phyloP scores from a whole-genome alignment of 2,329 filamentous ascomycete species.

The Phaeosphaeriaceae sp. region DNA sequence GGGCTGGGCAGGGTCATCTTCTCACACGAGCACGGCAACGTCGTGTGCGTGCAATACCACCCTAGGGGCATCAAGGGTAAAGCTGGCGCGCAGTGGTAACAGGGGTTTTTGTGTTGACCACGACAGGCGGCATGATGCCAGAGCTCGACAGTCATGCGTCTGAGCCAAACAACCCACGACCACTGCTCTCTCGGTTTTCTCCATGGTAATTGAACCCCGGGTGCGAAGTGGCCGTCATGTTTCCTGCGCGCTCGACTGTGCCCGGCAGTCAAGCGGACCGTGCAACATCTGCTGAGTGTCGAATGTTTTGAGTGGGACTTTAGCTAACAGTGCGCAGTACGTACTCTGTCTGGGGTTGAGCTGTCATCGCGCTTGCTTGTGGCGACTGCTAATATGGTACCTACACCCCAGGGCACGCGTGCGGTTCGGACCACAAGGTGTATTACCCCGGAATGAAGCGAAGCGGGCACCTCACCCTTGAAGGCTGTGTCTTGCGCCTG shows the following conservation, averaged over 20 bases:
- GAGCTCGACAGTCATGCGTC: constrained; percentile 52
- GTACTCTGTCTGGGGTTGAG: no score
- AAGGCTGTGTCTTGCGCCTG: constrained; percentile 47
- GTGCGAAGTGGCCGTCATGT: no score
- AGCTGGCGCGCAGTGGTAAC: not conserved
- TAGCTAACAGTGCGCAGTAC: no score
- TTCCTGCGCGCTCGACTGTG: no score
- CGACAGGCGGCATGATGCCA: constrained; percentile 51
- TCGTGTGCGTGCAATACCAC: constrained; percentile 53
- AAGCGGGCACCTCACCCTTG: constrained; percentile 43
- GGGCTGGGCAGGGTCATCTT: constrained; percentile 49
- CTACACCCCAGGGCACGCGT: no score
- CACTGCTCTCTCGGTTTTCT: constrained; percentile 48
- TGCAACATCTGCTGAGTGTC: no score
- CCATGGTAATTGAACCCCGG: no score
- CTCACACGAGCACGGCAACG: constrained; percentile 41
- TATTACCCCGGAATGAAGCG: constrained; percentile 50
- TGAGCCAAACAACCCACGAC: constrained; percentile 45
- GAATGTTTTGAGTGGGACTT: no score
- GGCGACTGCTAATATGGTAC: no score
- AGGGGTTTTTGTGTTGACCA: constrained; percentile 2
- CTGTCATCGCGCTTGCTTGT: no score
- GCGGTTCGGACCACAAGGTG: constrained; percentile 43
- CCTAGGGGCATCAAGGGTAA: constrained; percentile 51
- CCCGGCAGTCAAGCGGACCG: no score